A percentile compares a stretch with the other conserved stretches of the same genome.
Evolutionary conservation across 148 eudicot genomes (phyloP).

Genomic region (Diospyros kaki): DNA sequence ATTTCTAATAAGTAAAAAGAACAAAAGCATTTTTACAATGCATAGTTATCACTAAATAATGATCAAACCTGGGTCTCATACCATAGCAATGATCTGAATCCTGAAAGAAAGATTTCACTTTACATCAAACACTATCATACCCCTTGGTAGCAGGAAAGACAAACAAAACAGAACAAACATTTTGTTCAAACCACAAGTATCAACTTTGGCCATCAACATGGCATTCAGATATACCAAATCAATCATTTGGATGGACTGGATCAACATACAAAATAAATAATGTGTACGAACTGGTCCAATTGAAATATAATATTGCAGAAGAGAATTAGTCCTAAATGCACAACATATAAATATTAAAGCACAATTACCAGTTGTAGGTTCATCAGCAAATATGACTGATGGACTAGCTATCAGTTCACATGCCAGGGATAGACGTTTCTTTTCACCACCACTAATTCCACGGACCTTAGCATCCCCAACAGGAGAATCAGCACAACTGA

Average conservation of each 20-base stretch:
- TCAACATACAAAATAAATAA: not conserved
- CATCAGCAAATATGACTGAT: slow-evolving; percentile 98
- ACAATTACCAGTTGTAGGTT: slow-evolving; percentile 85
- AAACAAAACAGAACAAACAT: too few species aligned
- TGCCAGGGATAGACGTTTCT: slow-evolving; percentile 87
- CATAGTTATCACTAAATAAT: too few species aligned
- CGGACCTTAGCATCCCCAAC: slow-evolving; percentile 99
- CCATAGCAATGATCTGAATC: too few species aligned
- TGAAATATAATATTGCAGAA: not conserved
- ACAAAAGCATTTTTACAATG: too few species aligned
- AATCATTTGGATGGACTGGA: not conserved
- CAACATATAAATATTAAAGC: slow-evolving; percentile 8
- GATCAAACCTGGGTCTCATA: too few species aligned
- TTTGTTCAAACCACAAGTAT: too few species aligned
- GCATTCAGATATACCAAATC: not conserved
- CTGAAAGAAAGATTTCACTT: too few species aligned
- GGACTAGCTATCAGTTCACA: slow-evolving; percentile 98
- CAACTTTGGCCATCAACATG: not conserved
- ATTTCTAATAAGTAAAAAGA: too few species aligned
- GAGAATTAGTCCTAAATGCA: slow-evolving; percentile 9
- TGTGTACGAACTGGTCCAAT: not conserved
- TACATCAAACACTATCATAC: too few species aligned
- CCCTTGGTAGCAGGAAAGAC: too few species aligned
- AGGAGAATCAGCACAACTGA: slow-evolving; percentile 88
- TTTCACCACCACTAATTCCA: slow-evolving; percentile 98